A percentile compares a stretch with the other conserved stretches of the same genome.
phyloP scores from a whole-genome alignment of 441 rosid genomes.

The Viola pubescens region DNA sequence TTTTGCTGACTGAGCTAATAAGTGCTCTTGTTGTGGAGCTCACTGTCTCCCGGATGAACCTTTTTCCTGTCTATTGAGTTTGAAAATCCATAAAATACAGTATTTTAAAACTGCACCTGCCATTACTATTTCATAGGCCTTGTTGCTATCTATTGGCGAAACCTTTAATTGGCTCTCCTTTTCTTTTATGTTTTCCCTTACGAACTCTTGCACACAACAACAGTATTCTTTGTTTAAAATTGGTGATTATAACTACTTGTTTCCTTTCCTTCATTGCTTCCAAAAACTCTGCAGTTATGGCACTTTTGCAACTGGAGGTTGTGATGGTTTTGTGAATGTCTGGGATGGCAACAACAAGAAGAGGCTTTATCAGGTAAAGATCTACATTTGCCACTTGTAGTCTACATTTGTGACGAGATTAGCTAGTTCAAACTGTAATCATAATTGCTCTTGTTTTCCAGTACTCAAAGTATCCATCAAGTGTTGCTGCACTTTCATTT shows the following conservation, averaged over 20 bases:
- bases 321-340: slow-evolving; percentile 92
- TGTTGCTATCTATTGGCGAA: no score
- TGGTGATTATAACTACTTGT: neutral
- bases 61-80: neutral
- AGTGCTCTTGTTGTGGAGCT: neutral
- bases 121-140: no score
- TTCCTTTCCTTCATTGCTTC: neutral
- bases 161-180: no score
- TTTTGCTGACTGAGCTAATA: neutral
- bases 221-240: neutral
- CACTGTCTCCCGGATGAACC: neutral
- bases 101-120: no score
- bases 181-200: neutral
- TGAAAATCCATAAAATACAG: neutral
- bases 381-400: neutral
- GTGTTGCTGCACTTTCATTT: slow-evolving; percentile 85
- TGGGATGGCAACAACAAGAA: slow-evolving; percentile 99
- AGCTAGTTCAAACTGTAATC: neutral
- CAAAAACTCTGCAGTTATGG: slow-evolving; percentile 57
- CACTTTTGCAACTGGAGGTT: slow-evolving; percentile 95
- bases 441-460: slow-evolving; percentile 20
- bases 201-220: neutral
- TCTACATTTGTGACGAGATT: neutral
- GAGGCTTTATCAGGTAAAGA: slow-evolving; percentile 83
- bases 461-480: slow-evolving; percentile 89